These are phyloP conservation scores for Arthonia radiata DNA, from an alignment of 495 filamentous ascomycete genomes.

Conservation along the genomic window DNA sequence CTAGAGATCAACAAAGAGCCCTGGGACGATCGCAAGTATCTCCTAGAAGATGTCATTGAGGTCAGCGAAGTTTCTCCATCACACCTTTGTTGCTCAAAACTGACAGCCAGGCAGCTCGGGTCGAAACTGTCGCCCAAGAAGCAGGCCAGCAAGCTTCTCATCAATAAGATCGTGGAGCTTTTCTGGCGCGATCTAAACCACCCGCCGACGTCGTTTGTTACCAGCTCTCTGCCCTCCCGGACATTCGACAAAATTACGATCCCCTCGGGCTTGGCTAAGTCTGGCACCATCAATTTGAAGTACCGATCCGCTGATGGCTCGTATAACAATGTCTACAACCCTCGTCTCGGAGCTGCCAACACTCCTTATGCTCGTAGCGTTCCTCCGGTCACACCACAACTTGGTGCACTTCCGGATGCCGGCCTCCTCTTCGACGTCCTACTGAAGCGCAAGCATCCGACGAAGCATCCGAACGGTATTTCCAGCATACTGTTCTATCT, in stretches of 20 bases:
- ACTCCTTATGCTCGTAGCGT: constrained; percentile 52
- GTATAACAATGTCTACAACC: constrained; percentile 37
- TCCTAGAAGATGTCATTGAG: no score
- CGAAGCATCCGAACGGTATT: constrained; percentile 51
- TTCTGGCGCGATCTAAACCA: constrained; percentile 48
- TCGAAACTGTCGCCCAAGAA: no score
- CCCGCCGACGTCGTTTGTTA: constrained; percentile 34
- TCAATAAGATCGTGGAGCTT: constrained; percentile 31
- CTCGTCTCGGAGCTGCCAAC: constrained; percentile 36
- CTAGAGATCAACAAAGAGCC: no score
- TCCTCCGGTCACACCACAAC: constrained; percentile 33
- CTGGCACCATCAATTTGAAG: constrained; percentile 32
- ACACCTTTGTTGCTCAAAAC: no score
- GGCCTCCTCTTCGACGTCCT: constrained; percentile 54
- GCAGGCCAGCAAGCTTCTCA: no score
- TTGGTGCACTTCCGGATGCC: constrained; percentile 46
- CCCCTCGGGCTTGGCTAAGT: constrained; percentile 14
- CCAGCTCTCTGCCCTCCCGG: not conserved
- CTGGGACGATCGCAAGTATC: no score
- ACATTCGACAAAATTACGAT: constrained; percentile 9
- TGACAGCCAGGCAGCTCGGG: no score
- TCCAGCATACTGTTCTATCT: constrained; percentile 78
- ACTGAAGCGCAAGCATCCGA: constrained; percentile 33
- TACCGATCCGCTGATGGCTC: constrained; percentile 50
- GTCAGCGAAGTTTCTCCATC: no score